Evolutionary conservation across 768 basidiomycete species (phyloP), one percentile per base, ranked within the genome.

Genomic region (Baorangia bicolor): DNA sequence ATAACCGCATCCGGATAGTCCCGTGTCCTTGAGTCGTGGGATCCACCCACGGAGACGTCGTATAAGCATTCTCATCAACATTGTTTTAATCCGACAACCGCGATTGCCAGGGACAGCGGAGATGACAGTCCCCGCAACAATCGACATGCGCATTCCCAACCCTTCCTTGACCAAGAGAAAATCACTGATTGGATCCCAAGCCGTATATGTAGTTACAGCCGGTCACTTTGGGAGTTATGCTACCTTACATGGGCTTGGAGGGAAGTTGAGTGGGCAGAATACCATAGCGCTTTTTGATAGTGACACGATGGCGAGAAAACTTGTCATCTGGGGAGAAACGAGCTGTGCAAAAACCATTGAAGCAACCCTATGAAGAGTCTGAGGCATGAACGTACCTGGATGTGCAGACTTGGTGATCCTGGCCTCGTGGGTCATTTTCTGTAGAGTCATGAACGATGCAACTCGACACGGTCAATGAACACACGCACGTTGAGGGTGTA

Each of bases 291-390:
- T 92, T 93, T 80, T 98, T 98, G 69, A 98, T 87, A 6, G 94
- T 97, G 57, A 98, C 94, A 57, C 97, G 90, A 69, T 99, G 96
- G 59, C 94, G 83, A 58, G 94, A 96, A 77, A 96, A 98, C 78
- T 98, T 98, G 83, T 98, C 96, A 73, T 99, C 97, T 12, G 96
- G 96, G 14, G 96, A 98, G 76, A 98, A 98, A 38, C 97, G 94
- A 16, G 96, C 96, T 97, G 55, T 18, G 23, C 38, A n/a, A 14
- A 14, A 11, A 14, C 14, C 16, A 1, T 53, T 54, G 44, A 38
- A 41, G 31, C 18, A 49, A n/a, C 27, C 46, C 9, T 9, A 43
- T 55, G 30, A 16, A 31, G n/a, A 18, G 33, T 25, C 21, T 16
- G 4, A 28, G 2, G 11, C 20, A 42, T 34, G 20, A 23, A 12